These are phyloP conservation scores for Lithocarpus polystachyus DNA, from an alignment of 306 rosid genomes.

Conservation along the genomic window DNA sequence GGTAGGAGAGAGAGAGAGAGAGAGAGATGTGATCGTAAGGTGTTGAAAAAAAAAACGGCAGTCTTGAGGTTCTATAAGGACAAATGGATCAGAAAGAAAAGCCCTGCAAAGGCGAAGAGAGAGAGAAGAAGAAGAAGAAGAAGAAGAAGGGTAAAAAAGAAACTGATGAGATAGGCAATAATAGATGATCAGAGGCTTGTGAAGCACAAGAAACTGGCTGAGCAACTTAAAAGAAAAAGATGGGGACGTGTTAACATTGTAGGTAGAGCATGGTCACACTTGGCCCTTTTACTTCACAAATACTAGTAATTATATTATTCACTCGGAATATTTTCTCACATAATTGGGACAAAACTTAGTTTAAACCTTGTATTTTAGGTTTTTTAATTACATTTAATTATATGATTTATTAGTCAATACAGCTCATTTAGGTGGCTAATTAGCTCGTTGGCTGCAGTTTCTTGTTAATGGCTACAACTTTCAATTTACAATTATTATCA, in stretches of 20 bases:
- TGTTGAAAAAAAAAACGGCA: neutral
- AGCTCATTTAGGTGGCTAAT: no score
- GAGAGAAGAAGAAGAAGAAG: neutral
- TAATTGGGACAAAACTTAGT: no score
- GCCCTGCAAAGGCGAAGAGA: neutral
- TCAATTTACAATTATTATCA: no score
- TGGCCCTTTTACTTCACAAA: neutral
- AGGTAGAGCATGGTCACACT: conserved; percentile 15
- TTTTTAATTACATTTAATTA: no score
- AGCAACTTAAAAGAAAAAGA: conserved; percentile 21
- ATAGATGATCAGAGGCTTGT: neutral
- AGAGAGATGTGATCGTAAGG: neutral
- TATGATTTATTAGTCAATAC: no score
- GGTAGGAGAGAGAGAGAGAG: neutral
- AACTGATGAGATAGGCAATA: neutral
- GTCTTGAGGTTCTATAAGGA: neutral
- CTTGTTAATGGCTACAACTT: no score
- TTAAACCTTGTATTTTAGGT: no score
- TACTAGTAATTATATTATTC: no score
- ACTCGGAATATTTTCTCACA: no score
- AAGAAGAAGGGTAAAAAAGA: neutral
- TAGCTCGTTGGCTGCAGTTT: no score
- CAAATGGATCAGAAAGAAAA: neutral
- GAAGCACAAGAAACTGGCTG: conserved; percentile 9
- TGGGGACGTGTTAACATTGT: conserved; percentile 22